Evolutionary conservation across 805 yeast species (phyloP).

Genomic region (Hanseniaspora thailandica): DNA sequence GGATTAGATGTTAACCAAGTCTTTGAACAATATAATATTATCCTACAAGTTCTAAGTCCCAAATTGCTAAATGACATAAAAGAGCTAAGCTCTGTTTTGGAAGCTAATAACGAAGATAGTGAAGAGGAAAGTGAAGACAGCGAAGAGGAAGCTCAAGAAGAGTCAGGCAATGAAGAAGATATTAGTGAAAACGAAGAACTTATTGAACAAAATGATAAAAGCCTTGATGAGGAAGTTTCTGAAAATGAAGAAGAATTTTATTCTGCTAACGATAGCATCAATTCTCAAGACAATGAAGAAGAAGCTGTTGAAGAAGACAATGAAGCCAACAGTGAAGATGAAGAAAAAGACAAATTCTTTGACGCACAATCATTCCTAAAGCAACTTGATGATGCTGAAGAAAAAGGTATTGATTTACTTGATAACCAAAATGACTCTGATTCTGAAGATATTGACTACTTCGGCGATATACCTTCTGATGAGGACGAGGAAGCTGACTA

Average conservation of each 20-base stretch:
- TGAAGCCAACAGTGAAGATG: constrained; percentile 21
- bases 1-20: constrained; percentile 86
- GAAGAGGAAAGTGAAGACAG: constrained; percentile 22
- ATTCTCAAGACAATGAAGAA: constrained; percentile 22
- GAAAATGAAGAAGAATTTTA: constrained; percentile 21
- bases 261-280: constrained; percentile 20
- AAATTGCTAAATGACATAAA: constrained; percentile 49
- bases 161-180: constrained; percentile 17
- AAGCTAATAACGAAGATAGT: constrained; percentile 20
- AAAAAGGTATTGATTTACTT: constrained; percentile 22
- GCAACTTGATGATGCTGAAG: constrained; percentile 25
- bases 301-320: constrained; percentile 21
- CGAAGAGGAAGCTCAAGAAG: constrained; percentile 17
- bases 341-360: constrained; percentile 21
- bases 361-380: constrained; percentile 20
- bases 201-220: constrained; percentile 20
- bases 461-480: constrained; percentile 41
- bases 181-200: constrained; percentile 19
- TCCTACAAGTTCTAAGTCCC: constrained; percentile 67
- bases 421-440: constrained; percentile 25
- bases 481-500: constrained; percentile 48
- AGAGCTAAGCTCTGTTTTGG: constrained; percentile 31
- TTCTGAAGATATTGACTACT: constrained; percentile 34
- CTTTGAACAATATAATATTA: constrained; percentile 83
- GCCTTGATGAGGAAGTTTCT: constrained; percentile 17